These are phyloP conservation scores for Boletales sp. DNA, from an alignment of 768 basidiomycete species.

Conservation along the genomic window DNA sequence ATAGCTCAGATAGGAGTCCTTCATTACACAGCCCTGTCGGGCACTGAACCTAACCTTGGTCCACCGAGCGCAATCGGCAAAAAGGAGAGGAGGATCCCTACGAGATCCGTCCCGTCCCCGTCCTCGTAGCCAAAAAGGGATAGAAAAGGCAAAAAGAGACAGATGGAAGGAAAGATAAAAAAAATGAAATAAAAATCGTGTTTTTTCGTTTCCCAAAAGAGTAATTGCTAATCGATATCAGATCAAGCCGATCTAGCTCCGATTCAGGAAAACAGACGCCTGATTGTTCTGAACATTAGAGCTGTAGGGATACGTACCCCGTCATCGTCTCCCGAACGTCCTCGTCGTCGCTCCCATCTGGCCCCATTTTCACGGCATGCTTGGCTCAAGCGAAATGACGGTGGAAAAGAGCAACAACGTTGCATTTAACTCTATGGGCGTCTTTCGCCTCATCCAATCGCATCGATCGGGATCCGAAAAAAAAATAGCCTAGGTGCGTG, in stretches of 20 bases:
- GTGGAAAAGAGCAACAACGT: neutral
- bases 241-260: slow-evolving; percentile 10
- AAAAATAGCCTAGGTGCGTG: no score
- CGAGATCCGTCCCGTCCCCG: slow-evolving; percentile 2
- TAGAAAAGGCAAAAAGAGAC: neutral
- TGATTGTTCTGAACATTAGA: no score
- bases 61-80: no score
- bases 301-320: no score
- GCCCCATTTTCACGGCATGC: no score
- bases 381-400: neutral
- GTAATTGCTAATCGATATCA: slow-evolving; percentile 6
- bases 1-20: neutral
- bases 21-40: neutral
- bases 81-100: neutral
- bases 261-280: neutral
- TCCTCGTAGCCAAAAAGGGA: neutral
- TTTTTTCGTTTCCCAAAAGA: neutral
- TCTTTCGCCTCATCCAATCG: no score
- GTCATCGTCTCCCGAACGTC: no score
- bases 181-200: neutral
- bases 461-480: no score
- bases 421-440: neutral
- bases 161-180: neutral
- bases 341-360: no score
- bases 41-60: no score